These are phyloP conservation scores for Aureobasidium melanogenum DNA, from an alignment of 2,329 filamentous ascomycete species.

Conservation along the genomic window DNA sequence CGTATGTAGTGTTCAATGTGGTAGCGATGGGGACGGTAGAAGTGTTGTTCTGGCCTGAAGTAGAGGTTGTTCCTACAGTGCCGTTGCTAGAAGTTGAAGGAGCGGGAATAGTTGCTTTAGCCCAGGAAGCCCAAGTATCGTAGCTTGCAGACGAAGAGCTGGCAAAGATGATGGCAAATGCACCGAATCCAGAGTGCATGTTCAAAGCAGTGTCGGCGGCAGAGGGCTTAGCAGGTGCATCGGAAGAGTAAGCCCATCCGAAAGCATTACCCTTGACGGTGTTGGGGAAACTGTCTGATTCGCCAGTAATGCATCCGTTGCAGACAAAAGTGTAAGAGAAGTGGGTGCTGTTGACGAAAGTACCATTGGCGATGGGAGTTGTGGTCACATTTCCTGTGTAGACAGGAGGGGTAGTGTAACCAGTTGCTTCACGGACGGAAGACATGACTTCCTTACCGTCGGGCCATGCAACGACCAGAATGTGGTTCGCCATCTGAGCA, in stretches of 20 bases:
- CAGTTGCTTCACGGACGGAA: slow-evolving; percentile 36
- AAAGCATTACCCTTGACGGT: slow-evolving; percentile 12
- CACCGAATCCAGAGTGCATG: slow-evolving; percentile 12
- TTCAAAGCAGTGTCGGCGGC: slow-evolving; percentile 1
- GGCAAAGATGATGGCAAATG: slow-evolving; percentile 8
- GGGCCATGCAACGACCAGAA: slow-evolving; percentile 44
- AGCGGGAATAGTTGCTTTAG: background rate
- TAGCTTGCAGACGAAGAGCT: slow-evolving; percentile 7
- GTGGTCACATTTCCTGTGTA: slow-evolving; percentile 36
- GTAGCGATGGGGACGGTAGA: background rate
- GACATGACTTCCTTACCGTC: slow-evolving; percentile 37
- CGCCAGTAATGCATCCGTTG: slow-evolving; percentile 23
- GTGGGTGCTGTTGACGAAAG: slow-evolving; percentile 45
- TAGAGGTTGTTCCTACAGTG: background rate
- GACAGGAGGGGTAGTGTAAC: slow-evolving; percentile 40
- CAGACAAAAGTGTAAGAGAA: slow-evolving; percentile 49
- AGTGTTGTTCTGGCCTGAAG: background rate
- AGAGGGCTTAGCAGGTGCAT: slow-evolving; percentile 2
- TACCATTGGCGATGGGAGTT: slow-evolving; percentile 41
- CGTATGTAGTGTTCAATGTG: slow-evolving; percentile 9
- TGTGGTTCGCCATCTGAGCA: slow-evolving; percentile 39
- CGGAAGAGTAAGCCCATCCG: slow-evolving; percentile 14
- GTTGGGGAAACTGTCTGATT: slow-evolving; percentile 8
- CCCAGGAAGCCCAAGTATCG: slow-evolving; percentile 11
- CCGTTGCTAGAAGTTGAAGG: background rate